Base-by-base conservation (phyloP, 257 asterid genomes). In the Ballota nigra region DNA sequence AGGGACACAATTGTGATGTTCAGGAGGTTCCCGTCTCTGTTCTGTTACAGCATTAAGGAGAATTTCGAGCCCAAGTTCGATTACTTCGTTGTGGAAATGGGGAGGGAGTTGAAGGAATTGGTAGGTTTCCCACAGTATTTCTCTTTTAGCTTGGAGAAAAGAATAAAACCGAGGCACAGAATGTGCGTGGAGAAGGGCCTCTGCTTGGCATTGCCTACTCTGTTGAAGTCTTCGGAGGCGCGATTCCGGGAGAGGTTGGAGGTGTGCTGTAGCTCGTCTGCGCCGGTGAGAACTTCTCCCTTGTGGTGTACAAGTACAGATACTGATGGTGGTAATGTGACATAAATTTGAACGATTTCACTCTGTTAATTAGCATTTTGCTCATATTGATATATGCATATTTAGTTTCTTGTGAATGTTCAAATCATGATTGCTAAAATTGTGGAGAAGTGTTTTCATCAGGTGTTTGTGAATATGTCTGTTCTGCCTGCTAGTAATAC, bases 71-170 rank as follows among this genome's bases (percentile, higher is more conserved):
- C 96, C 3, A 94, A 94, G 64, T 88, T 89, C 15, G 83, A 94
- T 67, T 94, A 91, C 64, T 88, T 91, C 63, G 83, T 91, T 78
- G 90, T 88, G 83, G 97, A 91, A 68, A 94, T 91, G 96, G 95
- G 97, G 53, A 86, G 99, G 82, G 97, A 82, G 40, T 61, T 87
- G 87, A 83, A 77, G 86, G 97, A 91, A 63, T 62, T 94, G 85
- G 86, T 80, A 9, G 84, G 79, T 4, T 94, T 94, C 63, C 97
- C 99, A 13, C 99, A 94, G 52, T 94, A 88, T 56, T 94, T 94
- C 75, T 94, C 97, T 1, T 94, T 86, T 74, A 94, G 99, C 74
- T 85, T 94, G 69, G 96, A 91, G 83, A 89, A 85, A 71, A 74
- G 97, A 89, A 89, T 91, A 8, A 91, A 91, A 66, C 88, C 86